phyloP scores from a whole-genome alignment of 208 protist genomes.

The Acanthamoeba healyi region DNA sequence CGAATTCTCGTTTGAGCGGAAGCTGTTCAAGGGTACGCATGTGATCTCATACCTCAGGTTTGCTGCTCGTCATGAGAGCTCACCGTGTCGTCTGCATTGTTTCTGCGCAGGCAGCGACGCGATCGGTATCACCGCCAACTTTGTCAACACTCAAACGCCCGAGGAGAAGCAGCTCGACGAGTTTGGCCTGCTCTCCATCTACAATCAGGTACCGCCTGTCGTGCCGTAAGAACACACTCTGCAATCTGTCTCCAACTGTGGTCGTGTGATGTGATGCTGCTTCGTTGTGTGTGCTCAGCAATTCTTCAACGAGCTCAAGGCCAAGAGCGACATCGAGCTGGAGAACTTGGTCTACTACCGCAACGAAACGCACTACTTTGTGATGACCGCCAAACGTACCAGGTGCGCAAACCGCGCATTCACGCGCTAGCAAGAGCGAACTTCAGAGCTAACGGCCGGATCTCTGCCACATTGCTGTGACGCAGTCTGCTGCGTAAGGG shows the following conservation, averaged over 20 bases:
- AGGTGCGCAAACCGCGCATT: not conserved
- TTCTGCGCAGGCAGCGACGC: slow-evolving; percentile 36
- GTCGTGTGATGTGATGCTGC: too few species aligned
- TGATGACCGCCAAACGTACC: slow-evolving; percentile 73
- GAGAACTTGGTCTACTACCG: slow-evolving; percentile 78
- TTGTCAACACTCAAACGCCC: slow-evolving; percentile 69
- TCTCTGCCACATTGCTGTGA: too few species aligned
- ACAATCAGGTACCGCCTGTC: slow-evolving; percentile 71
- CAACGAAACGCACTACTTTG: slow-evolving; percentile 77
- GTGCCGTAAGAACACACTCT: too few species aligned
- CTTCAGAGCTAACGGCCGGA: too few species aligned
- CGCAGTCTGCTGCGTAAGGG: slow-evolving; percentile 48
- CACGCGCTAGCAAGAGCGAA: too few species aligned
- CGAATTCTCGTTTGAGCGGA: slow-evolving; percentile 67
- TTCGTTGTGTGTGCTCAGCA: not conserved
- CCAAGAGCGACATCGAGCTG: slow-evolving; percentile 74
- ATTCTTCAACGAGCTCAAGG: slow-evolving; percentile 76
- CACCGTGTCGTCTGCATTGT: not conserved
- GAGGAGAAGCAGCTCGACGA: slow-evolving; percentile 58
- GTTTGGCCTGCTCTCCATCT: slow-evolving; percentile 51
- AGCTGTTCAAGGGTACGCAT: slow-evolving; percentile 71
- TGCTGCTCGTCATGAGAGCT: not conserved
- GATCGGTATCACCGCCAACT: slow-evolving; percentile 77
- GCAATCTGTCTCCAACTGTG: too few species aligned
- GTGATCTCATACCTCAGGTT: not conserved